Conservation (phyloP, 768 basidiomycete genomes). For the Mycena floridula region DNA sequence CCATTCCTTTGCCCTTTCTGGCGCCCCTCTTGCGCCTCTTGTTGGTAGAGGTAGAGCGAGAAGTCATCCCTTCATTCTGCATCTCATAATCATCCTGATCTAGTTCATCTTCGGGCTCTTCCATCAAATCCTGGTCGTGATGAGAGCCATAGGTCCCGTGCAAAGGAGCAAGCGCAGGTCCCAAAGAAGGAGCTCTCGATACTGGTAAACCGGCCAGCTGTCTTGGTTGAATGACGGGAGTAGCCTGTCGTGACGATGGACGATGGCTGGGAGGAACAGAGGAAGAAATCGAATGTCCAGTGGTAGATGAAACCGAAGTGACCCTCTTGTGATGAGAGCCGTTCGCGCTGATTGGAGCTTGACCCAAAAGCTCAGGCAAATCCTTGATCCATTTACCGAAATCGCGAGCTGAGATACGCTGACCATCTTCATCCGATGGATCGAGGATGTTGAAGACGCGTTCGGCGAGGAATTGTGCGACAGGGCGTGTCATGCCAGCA, state of each 20-base stretch:
- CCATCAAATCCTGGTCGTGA: slow-evolving; percentile 22
- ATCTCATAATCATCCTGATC: slow-evolving; percentile 30
- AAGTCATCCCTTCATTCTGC: slow-evolving; percentile 32
- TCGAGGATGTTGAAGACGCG: slow-evolving; percentile 79
- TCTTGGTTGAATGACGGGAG: slow-evolving; percentile 47
- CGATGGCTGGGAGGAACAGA: slow-evolving; percentile 65
- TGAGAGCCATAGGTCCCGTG: slow-evolving; percentile 29
- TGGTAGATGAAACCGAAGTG: slow-evolving; percentile 48
- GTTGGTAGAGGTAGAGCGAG: slow-evolving; percentile 64
- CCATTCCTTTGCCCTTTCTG: slow-evolving; percentile 69
- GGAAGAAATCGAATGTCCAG: slow-evolving; percentile 57
- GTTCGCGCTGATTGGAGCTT: slow-evolving; percentile 4
- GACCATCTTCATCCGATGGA: slow-evolving; percentile 55
- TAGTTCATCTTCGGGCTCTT: slow-evolving; percentile 35
- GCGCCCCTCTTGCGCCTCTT: slow-evolving; percentile 83
- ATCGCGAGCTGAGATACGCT: slow-evolving; percentile 71
- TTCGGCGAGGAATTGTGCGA: slow-evolving; percentile 82
- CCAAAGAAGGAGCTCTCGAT: slow-evolving; percentile 60
- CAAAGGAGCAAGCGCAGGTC: slow-evolving; percentile 33
- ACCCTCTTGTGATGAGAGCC: slow-evolving; percentile 53
- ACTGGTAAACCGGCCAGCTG: slow-evolving; percentile 23
- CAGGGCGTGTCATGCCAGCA: slow-evolving; percentile 78
- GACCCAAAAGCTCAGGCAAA: slow-evolving; percentile 66
- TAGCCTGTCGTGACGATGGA: slow-evolving; percentile 62
- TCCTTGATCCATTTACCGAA: slow-evolving; percentile 84